Base-by-base conservation (phyloP, 2,329 filamentous ascomycete genomes). In the Monosporascus sp. region DNA sequence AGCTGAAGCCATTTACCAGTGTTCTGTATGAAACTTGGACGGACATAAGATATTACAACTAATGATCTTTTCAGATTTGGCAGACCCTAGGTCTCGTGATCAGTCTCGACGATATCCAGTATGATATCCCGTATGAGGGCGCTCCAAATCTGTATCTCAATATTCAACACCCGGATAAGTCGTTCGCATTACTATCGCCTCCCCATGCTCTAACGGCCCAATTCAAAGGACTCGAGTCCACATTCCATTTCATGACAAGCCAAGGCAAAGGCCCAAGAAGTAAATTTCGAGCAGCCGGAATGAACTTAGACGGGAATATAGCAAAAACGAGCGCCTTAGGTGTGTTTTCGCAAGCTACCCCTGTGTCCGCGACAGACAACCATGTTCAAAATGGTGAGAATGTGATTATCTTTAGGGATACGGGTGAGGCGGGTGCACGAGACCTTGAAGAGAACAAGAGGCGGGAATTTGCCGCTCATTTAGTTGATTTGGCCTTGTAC, bases 121-220 rank as follows among this genome's bases (percentile, higher is more conserved):
- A 64, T 50, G 54, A 60, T 3, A 51, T 53, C 20, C 41, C 55
- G 28, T 53, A 57, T n/a, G 52, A 56, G 17, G 61, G 56, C 15
- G 54, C 48, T 5, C 65, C 67, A 24, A 66, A 65, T 43, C 52
- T 69, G 3, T 68, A 60, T 55, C 63, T 68, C 43, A 63, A 59
- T 43, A 51, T 68, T 17, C 60, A 68, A 51, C 66, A 67, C 49
- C 54, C 58, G 22, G 60, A 68, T 45, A 69, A 68, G 51, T 62
- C 65, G 7, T 59, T 56, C 20, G 58, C 62, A 31, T 58, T 68
- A 31, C 49, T 69, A 40, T 66, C 65, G 1, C 66, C 67, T 18
- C 61, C 64, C 22, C 58, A 64, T 50, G 53, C 55, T n/a, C 53
- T 52, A 17, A 63, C 61, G 22, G 63, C 63, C 51, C 56, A 61